Conservation (phyloP, 2,329 filamentous ascomycete species). For the Pseudogymnoascus sp. region DNA sequence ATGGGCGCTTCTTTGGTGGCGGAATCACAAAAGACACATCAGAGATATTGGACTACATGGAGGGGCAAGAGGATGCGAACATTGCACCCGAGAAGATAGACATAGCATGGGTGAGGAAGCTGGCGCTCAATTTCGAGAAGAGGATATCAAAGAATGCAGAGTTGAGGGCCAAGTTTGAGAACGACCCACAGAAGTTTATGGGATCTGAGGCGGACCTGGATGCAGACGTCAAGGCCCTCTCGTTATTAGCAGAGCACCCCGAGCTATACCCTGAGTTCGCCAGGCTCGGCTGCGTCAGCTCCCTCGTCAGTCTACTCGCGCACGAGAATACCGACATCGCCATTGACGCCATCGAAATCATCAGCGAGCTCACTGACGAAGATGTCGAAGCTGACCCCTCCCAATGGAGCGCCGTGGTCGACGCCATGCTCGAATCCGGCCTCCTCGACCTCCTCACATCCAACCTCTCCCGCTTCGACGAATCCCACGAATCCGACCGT, state of each 20-base stretch:
- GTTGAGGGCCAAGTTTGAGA: conserved; percentile 76
- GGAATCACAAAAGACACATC: conserved; percentile 77
- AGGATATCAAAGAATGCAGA: conserved; percentile 88
- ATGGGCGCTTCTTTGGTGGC: conserved; percentile 91
- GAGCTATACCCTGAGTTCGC: conserved; percentile 77
- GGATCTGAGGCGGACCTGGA: conserved; percentile 83
- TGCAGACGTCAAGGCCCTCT: conserved; percentile 77
- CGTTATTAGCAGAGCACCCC: conserved; percentile 79
- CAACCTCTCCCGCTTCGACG: conserved; percentile 74
- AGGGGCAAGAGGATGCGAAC: conserved; percentile 50
- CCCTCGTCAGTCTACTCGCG: conserved; percentile 73
- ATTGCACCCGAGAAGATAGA: conserved; percentile 69
- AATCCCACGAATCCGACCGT: conserved; percentile 67
- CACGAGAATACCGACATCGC: conserved; percentile 98
- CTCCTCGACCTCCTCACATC: conserved; percentile 67
- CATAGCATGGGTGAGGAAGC: conserved; percentile 71
- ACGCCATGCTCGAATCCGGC: conserved; percentile 60
- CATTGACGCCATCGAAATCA: conserved; percentile 81
- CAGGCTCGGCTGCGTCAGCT: conserved; percentile 64
- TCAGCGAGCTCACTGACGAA: conserved; percentile 88
- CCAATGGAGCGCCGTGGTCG: conserved; percentile 74
- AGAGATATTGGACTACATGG: conserved; percentile 82
- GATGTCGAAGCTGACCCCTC: conserved; percentile 75
- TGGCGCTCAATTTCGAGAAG: conserved; percentile 79
- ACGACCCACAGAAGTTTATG: conserved; percentile 77